Percentiles rank a stretch among this genome's conserved stretches.
These are phyloP conservation scores for Bacidia gigantensis DNA, from an alignment of 495 filamentous ascomycete genomes.

Conservation along the genomic window DNA sequence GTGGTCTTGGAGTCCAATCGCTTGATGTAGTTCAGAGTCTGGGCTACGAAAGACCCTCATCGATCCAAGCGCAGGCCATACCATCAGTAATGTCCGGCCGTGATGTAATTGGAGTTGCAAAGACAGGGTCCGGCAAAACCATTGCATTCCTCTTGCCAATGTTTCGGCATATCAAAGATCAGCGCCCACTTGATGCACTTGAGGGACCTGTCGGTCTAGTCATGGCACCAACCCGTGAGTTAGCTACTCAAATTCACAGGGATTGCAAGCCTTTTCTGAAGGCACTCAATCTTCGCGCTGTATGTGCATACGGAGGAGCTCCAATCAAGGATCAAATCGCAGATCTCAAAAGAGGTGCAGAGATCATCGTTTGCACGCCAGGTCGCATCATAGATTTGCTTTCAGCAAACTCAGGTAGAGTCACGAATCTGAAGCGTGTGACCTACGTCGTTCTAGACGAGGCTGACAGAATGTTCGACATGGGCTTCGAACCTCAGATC, in stretches of 20 bases:
- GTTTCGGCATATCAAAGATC: conserved; percentile 96
- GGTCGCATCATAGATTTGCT: conserved; percentile 96
- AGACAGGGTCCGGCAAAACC: conserved; percentile 98
- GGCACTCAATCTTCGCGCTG: conserved; percentile 72
- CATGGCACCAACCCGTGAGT: conserved; percentile 88
- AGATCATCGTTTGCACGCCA: conserved; percentile 89
- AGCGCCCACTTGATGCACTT: conserved; percentile 62
- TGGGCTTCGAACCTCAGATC: conserved; percentile 97
- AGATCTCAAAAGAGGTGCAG: conserved; percentile 84
- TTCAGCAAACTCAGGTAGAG: conserved; percentile 79
- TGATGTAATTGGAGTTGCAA: conserved; percentile 92
- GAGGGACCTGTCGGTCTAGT: conserved; percentile 83
- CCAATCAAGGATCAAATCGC: conserved; percentile 98
- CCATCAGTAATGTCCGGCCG: conserved; percentile 92
- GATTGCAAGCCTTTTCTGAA: conserved; percentile 92
- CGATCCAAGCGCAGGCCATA: conserved; percentile 91
- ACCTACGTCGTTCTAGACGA: conserved; percentile 94
- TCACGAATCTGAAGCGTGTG: conserved; percentile 77
- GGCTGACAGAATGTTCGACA: conserved; percentile 98
- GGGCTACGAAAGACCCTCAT: conserved; percentile 77
- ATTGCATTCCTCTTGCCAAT: conserved; percentile 89
- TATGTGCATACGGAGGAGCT: conserved; percentile 91
- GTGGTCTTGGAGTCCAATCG: conserved; percentile 72
- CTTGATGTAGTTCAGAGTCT: conserved; percentile 75
- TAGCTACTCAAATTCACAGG: conserved; percentile 86